Evolutionary conservation across 2,329 filamentous ascomycete species (phyloP).

Genomic region (Pyricularia sp.): DNA sequence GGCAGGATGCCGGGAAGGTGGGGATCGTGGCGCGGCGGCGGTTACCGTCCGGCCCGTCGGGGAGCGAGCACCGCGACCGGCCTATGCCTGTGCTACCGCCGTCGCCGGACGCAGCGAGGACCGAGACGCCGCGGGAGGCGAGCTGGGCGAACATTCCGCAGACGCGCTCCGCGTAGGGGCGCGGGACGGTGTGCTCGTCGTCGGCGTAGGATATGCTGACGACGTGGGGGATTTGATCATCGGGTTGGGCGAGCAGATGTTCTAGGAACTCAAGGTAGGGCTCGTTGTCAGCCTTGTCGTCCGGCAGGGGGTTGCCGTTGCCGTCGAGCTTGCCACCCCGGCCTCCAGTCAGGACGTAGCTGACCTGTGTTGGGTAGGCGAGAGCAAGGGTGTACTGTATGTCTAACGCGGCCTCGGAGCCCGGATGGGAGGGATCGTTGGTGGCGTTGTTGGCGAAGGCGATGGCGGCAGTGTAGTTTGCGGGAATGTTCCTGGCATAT

Average conservation of each 20-base stretch:
- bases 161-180: conserved; percentile 35
- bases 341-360: conserved; percentile 32
- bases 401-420: conserved; percentile 34
- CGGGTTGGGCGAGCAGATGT: conserved; percentile 30
- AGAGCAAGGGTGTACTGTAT: conserved; percentile 34
- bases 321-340: conserved; percentile 29
- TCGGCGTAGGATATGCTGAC: conserved; percentile 46
- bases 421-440: conserved; percentile 28
- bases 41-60: conserved; percentile 41
- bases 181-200: conserved; percentile 41
- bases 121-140: conserved; percentile 35
- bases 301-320: conserved; percentile 13
- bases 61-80: conserved; percentile 31
- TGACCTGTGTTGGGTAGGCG: conserved; percentile 28
- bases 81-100: conserved; percentile 30
- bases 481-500: conserved; percentile 11
- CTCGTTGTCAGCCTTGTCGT: conserved; percentile 31
- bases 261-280: conserved; percentile 43
- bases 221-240: conserved; percentile 37
- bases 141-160: conserved; percentile 41
- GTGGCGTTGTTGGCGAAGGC: conserved; percentile 28
- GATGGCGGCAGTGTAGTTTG: conserved; percentile 17
- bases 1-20: conserved; percentile 53
- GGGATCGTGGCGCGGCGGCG: conserved; percentile 42
- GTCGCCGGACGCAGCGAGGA: conserved; percentile 39